Evolutionary conservation across 2,329 filamentous ascomycete species (phyloP).

Genomic region (Penicillium sp.): DNA sequence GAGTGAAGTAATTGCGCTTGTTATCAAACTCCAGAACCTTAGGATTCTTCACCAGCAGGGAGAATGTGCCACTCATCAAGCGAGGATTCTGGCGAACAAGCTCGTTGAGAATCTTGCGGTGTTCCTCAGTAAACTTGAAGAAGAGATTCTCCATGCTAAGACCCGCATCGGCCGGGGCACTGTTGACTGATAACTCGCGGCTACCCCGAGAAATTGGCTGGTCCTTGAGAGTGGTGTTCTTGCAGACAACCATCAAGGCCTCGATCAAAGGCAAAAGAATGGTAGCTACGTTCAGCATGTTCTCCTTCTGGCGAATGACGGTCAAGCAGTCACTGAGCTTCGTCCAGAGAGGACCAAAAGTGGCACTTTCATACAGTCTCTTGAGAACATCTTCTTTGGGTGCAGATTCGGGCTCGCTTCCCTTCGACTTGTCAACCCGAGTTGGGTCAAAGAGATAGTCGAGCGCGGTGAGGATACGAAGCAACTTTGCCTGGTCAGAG

Average conservation of each 20-base stretch:
- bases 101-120: conserved; percentile 96
- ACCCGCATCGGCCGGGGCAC: conserved; percentile 73
- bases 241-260: conserved; percentile 98
- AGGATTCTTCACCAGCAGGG: conserved; percentile 93
- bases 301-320: conserved; percentile 86
- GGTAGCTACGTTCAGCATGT: conserved; percentile 95
- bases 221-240: conserved; percentile 85
- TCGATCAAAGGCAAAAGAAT: conserved; percentile 94
- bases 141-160: conserved; percentile 78
- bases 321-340: conserved; percentile 86
- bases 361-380: conserved; percentile 84
- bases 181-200: conserved; percentile 72
- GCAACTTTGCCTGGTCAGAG: conserved; percentile 93
- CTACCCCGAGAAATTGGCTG: conserved; percentile 50
- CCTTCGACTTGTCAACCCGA: conserved; percentile 54
- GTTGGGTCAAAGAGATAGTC: conserved; percentile 94
- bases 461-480: conserved; percentile 87
- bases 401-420: conserved; percentile 55
- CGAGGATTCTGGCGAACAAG: conserved; percentile 96
- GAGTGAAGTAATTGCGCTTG: conserved; percentile 98
- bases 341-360: conserved; percentile 87
- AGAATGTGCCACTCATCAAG: conserved; percentile 97
- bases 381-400: conserved; percentile 83
- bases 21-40: conserved; percentile 99
- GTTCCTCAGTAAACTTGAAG: conserved; percentile 96